Evolutionary conservation across 805 yeast species (phyloP).

Genomic region (Lipomyces oligophaga): DNA sequence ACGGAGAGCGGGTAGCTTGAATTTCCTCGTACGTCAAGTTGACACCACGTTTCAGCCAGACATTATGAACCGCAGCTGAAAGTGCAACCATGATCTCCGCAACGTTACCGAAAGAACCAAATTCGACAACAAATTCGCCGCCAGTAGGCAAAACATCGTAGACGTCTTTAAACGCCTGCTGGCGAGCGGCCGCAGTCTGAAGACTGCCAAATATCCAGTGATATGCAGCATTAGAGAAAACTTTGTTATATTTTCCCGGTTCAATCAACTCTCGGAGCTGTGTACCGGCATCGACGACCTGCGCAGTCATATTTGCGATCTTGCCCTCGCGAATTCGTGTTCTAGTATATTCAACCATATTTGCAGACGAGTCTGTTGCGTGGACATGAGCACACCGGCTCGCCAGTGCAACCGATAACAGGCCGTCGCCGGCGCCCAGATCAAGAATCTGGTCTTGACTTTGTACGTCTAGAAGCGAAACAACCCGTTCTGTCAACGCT

Average conservation of each 20-base stretch:
- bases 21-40: slow-evolving; percentile 8
- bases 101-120: slow-evolving; percentile 32
- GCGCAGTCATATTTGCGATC: slow-evolving; percentile 10
- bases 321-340: slow-evolving; percentile 2
- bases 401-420: slow-evolving; percentile 19
- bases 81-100: slow-evolving; percentile 32
- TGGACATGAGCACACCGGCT: slow-evolving; percentile 14
- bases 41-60: slow-evolving; percentile 14
- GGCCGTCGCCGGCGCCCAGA: slow-evolving; percentile 29
- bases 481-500: slow-evolving; percentile 19
- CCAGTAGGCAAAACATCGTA: slow-evolving; percentile 21
- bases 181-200: slow-evolving; percentile 10
- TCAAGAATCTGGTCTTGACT: slow-evolving; percentile 24
- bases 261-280: slow-evolving; percentile 3
- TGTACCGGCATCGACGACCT: slow-evolving; percentile 19
- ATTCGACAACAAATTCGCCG: slow-evolving; percentile 31
- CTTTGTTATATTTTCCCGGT: slow-evolving; percentile 25
- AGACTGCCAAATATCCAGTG: slow-evolving; percentile 31
- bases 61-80: slow-evolving; percentile 14
- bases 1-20: slow-evolving; percentile 21
- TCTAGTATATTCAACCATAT: slow-evolving; percentile 16
- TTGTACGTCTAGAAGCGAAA: slow-evolving; percentile 15
- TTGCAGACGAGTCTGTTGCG: slow-evolving; percentile 23
- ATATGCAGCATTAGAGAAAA: slow-evolving; percentile 33
- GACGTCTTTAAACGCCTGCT: slow-evolving; percentile 23